phyloP scores from a whole-genome alignment of 1,284 basidiomycete genomes.

The Apiotrichum porosum region DNA sequence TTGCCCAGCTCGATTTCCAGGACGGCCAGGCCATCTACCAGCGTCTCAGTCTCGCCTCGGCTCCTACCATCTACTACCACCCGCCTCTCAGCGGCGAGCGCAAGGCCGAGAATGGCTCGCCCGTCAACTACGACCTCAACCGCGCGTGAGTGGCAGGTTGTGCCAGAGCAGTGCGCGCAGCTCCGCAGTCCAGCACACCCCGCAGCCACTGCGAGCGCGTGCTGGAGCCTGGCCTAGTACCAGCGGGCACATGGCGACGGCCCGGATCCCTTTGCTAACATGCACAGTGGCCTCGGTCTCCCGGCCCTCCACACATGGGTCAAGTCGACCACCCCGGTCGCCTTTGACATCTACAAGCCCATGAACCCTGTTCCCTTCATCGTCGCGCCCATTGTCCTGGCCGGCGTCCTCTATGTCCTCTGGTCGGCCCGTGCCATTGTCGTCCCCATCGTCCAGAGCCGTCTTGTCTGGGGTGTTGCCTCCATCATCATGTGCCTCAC shows the following conservation, averaged over 20 bases:
- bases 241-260: too few species aligned
- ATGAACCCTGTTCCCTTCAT: conserved; percentile 52
- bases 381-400: conserved; percentile 58
- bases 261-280: too few species aligned
- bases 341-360: conserved; percentile 44
- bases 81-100: conserved; percentile 67
- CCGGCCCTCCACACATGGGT: conserved; percentile 70
- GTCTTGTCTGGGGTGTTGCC: conserved; percentile 58
- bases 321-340: conserved; percentile 57
- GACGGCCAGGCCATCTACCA: conserved; percentile 69
- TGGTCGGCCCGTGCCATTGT: conserved; percentile 52
- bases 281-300: conserved; percentile 70
- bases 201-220: too few species aligned
- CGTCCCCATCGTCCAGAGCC: conserved; percentile 64
- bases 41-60: conserved; percentile 64
- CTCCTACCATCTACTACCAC: conserved; percentile 75
- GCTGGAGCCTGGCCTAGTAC: too few species aligned
- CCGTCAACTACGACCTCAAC: conserved; percentile 68
- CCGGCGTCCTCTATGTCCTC: conserved; percentile 11
- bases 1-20: conserved; percentile 83
- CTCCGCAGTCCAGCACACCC: too few species aligned
- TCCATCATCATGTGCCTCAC: conserved; percentile 65
- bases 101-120: conserved; percentile 52
- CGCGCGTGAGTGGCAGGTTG: conserved; percentile 57
- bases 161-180: background rate